phyloP scores from a whole-genome alignment of 192 early-diverging fungal genomes.

The Umbelopsis sp. region DNA sequence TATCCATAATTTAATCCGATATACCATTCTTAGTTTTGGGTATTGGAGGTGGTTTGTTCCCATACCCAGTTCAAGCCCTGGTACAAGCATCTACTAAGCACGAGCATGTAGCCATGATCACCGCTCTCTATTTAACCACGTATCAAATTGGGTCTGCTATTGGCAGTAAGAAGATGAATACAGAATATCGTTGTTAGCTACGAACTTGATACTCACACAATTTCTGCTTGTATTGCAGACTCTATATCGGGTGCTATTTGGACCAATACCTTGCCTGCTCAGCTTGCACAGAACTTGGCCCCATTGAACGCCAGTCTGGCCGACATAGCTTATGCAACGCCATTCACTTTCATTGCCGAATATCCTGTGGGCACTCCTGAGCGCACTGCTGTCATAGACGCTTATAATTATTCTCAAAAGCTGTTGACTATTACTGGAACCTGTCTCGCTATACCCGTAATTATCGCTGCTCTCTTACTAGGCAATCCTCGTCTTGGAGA shows the following conservation, averaged over 20 bases:
- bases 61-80: constrained; percentile 15
- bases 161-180: neutral
- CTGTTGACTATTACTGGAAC: constrained; percentile 16
- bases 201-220: neutral
- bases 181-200: too few relatives aligned
- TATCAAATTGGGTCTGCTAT: constrained; percentile 19
- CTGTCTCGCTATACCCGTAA: constrained; percentile 11
- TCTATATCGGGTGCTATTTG: constrained; percentile 14
- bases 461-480: neutral
- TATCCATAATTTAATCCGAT: neutral
- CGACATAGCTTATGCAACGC: neutral
- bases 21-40: neutral
- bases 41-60: constrained; percentile 16
- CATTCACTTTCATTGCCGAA: constrained; percentile 9
- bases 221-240: neutral
- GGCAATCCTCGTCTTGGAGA: constrained; percentile 15
- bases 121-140: constrained; percentile 9
- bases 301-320: neutral
- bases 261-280: constrained; percentile 14
- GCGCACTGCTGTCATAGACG: constrained; percentile 13
- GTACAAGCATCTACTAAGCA: constrained; percentile 19
- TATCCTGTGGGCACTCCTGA: constrained; percentile 5
- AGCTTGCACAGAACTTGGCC: neutral
- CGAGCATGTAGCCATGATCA: constrained; percentile 19
- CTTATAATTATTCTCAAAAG: constrained; percentile 9